Evolutionary conservation across 2,329 filamentous ascomycete genomes (phyloP).

Genomic region (Apiospora rasikravindrae): DNA sequence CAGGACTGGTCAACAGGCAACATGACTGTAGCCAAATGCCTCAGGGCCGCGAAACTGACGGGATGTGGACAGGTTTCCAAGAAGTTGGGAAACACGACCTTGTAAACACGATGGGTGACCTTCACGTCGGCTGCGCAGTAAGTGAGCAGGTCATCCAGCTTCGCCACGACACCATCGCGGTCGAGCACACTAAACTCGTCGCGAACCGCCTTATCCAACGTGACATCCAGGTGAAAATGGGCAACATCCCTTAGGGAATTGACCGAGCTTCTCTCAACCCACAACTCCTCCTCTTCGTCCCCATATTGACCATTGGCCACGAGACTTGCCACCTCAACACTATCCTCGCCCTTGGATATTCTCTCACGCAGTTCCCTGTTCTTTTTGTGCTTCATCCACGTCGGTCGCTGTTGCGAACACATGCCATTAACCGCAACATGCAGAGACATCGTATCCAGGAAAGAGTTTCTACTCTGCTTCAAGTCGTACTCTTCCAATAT

Average conservation of each 20-base stretch:
- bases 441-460: slow-evolving; percentile 96
- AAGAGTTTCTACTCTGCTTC: slow-evolving; percentile 81
- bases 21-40: slow-evolving; percentile 93
- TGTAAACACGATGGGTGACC: slow-evolving; percentile 92
- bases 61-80: slow-evolving; percentile 91
- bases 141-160: slow-evolving; percentile 82
- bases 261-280: slow-evolving; percentile 92
- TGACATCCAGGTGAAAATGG: slow-evolving; percentile 91
- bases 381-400: slow-evolving; percentile 97
- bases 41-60: slow-evolving; percentile 92
- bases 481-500: slow-evolving; percentile 89
- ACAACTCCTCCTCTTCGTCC: slow-evolving; percentile 91
- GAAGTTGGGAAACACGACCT: slow-evolving; percentile 90
- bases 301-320: slow-evolving; percentile 69
- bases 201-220: slow-evolving; percentile 86
- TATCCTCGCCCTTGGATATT: slow-evolving; percentile 73
- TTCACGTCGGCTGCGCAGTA: slow-evolving; percentile 96
- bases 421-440: slow-evolving; percentile 98
- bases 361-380: slow-evolving; percentile 82
- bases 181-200: slow-evolving; percentile 87
- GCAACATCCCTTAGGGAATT: slow-evolving; percentile 96
- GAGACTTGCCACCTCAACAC: slow-evolving; percentile 72
- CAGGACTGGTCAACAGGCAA: slow-evolving; percentile 88
- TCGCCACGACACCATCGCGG: slow-evolving; percentile 69
- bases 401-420: slow-evolving; percentile 95